A percentile compares a stretch with the other conserved stretches of the same genome.
phyloP scores from a whole-genome alignment of 176 grass and related monocot genomes.

The Thalia dealbata region DNA sequence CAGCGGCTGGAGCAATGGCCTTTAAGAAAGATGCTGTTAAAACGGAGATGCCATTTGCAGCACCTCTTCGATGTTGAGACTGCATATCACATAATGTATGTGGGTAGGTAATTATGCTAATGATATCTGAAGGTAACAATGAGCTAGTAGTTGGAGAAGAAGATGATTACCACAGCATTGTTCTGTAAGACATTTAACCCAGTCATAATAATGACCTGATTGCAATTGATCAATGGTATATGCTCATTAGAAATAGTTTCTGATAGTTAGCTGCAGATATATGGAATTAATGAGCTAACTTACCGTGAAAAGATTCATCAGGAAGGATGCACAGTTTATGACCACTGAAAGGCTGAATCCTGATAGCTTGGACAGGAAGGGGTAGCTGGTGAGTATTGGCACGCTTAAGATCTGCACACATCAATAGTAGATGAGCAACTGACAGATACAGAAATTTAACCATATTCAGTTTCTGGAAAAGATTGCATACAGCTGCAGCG shows the following conservation, averaged over 20 bases:
- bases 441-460: background rate
- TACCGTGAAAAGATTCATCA: conserved; percentile 48
- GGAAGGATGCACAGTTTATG: conserved; percentile 39
- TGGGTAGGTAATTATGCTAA: background rate
- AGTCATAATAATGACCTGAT: conserved; percentile 59
- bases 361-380: conserved; percentile 42
- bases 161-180: conserved; percentile 38
- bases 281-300: conserved; percentile 13
- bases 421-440: no score
- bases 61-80: conserved; percentile 55
- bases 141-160: background rate
- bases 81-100: conserved; percentile 4
- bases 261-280: background rate
- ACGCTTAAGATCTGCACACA: conserved; percentile 43
- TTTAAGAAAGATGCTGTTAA: conserved; percentile 59
- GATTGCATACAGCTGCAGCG: conserved; percentile 33
- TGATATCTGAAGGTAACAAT: background rate
- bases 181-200: conserved; percentile 54
- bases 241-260: background rate
- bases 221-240: background rate
- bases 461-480: conserved; percentile 8
- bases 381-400: conserved; percentile 44
- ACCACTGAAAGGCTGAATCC: conserved; percentile 39
- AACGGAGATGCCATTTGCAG: conserved; percentile 68
- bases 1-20: conserved; percentile 49